Percentiles rank a stretch among this genome's conserved stretches.
These are phyloP conservation scores for Phytopythium litorale DNA, from an alignment of 352 stramenopile species.

Conservation along the genomic window DNA sequence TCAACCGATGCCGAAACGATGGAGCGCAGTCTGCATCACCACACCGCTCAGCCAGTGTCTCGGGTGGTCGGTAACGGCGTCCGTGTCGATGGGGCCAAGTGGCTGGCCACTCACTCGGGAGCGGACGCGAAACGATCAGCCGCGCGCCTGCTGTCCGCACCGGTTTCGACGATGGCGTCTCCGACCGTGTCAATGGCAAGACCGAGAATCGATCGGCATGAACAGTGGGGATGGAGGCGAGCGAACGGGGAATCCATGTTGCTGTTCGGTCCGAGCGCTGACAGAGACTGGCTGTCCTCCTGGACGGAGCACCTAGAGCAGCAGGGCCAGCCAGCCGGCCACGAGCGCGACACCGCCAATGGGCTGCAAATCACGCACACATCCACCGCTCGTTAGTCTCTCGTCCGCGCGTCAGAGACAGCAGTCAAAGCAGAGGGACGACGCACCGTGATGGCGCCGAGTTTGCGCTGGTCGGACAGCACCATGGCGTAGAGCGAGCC, in stretches of 20 bases:
- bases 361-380: conserved; percentile 27
- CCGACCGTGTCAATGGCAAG: too few species aligned
- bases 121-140: too few species aligned
- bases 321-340: conserved; percentile 64
- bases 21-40: too few species aligned
- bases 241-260: not conserved
- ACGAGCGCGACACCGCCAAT: conserved; percentile 65
- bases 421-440: not conserved
- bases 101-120: too few species aligned
- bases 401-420: conserved; percentile 1
- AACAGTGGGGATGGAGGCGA: too few species aligned
- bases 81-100: too few species aligned
- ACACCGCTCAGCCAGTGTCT: too few species aligned
- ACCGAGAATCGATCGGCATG: too few species aligned
- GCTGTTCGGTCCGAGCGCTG: not conserved
- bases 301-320: conserved; percentile 35
- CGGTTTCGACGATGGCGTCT: too few species aligned
- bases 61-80: too few species aligned
- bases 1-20: too few species aligned
- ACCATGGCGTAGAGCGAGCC: conserved; percentile 78
- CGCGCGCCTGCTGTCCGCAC: too few species aligned
- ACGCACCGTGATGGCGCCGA: conserved; percentile 74
- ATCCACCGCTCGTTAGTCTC: not conserved
- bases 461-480: conserved; percentile 66
- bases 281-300: not conserved